Conservation (phyloP, 768 basidiomycete genomes). For the Lactifluus hygrophoroides region DNA sequence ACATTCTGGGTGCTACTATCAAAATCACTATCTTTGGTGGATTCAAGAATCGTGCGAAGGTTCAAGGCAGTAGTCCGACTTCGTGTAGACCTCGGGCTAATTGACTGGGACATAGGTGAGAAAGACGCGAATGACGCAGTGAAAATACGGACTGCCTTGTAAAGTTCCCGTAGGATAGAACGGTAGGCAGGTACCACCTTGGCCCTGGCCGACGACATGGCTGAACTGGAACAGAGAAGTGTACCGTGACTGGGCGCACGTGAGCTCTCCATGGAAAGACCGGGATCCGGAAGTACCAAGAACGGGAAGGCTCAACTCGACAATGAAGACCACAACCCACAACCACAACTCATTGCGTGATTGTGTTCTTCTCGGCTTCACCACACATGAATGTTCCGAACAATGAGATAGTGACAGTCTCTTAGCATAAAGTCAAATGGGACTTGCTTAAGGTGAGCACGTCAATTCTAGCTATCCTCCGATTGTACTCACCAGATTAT, state of each 20-base stretch:
- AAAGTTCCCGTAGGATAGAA: constrained; percentile 45
- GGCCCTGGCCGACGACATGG: not conserved
- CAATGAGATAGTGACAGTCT: no score
- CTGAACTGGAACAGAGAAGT: no score
- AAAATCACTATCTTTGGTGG: constrained; percentile 21
- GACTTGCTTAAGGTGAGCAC: not conserved
- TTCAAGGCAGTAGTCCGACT: constrained; percentile 38
- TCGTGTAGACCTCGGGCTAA: constrained; percentile 29
- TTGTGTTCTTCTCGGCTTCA: no score
- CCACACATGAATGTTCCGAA: no score
- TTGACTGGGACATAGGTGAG: constrained; percentile 28
- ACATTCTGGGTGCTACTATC: constrained; percentile 49
- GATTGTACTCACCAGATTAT: not conserved
- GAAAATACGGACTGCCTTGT: constrained; percentile 39
- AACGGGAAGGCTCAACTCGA: no score
- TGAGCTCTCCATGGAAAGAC: no score
- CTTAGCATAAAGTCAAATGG: no score
- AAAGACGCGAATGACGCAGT: not conserved
- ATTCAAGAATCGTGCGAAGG: constrained; percentile 48
- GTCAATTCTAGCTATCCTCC: not conserved
- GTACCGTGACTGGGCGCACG: no score
- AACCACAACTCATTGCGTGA: not conserved
- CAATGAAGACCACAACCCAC: not conserved
- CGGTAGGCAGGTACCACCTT: constrained; percentile 36
- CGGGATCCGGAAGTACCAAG: no score